Evolutionary conservation across 2,329 filamentous ascomycete species (phyloP).

Genomic region (Beauveria scarabaeidicola): DNA sequence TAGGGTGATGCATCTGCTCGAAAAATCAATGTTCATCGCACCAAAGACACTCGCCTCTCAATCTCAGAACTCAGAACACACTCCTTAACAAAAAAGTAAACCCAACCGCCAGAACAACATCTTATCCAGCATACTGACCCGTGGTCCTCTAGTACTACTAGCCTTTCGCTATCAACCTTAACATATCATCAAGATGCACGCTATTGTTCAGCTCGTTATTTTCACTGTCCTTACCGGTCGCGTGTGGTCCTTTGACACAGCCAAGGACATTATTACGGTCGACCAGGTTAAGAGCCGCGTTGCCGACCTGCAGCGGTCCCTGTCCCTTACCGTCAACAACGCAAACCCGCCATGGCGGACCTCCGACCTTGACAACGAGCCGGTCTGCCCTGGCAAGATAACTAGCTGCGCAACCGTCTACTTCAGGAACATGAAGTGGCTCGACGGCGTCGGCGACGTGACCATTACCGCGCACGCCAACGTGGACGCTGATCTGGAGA

Average conservation of each 20-base stretch:
- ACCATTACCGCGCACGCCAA: background rate
- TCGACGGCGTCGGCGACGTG: background rate
- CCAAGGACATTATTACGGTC: background rate
- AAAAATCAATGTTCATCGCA: background rate
- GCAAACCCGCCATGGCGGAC: background rate
- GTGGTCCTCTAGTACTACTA: background rate
- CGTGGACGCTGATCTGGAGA: background rate
- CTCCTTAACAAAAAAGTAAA: background rate
- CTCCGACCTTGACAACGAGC: background rate
- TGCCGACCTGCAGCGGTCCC: background rate
- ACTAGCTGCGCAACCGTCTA: background rate
- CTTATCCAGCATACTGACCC: background rate
- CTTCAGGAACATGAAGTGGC: background rate
- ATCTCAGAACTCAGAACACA: background rate
- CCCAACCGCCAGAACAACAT: background rate
- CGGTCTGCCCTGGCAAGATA: background rate
- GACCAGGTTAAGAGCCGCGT: background rate
- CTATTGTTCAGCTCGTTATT: background rate
- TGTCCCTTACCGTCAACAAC: background rate
- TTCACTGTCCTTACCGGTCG: background rate
- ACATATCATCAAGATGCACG: background rate
- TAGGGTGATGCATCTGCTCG: background rate
- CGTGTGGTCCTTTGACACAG: background rate
- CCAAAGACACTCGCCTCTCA: background rate
- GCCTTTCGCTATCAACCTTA: background rate